Evolutionary conservation across 2,329 filamentous ascomycete genomes (phyloP), one percentile per base, ranked within the genome.

Genomic region (Claviceps purpurea): DNA sequence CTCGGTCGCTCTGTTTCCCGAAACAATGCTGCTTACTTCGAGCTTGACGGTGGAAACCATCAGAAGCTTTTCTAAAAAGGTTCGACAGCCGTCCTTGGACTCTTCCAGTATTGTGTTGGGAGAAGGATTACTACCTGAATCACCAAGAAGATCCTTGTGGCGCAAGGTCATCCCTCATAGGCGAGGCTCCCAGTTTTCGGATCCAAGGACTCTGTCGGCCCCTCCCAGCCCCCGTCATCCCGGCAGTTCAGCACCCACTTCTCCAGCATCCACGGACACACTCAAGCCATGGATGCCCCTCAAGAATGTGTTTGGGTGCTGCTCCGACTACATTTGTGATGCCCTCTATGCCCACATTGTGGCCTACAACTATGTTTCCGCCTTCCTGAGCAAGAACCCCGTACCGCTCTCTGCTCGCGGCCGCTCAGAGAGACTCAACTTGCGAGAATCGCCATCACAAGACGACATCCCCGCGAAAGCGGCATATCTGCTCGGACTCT

Each of bases 311-410:
- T 81, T 82, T 59, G 71, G 73, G 0, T 58, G 63, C 2, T 77
- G 72, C 22, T 73, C 74, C 2, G 74, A 78, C 55, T 74, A 76
- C 57, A 70, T 80, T 5, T 79, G 77, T 58, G 76, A 81, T 50
- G 75, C 77, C 0, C 63, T 82, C 5, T 81, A 81, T 58, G 78
- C 78, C 0, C 77, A 82, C 58, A 67, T 81, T 8, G 64, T 81
- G 4, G 77, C 75, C 0, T 80, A 77, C 62, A 81, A 80, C 62
- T 81, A 81, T 64, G 66, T 81, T 48, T 65, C 63, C 8, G 60
- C 60, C n/a, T 60, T 68, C 40, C 59, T 65, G 26, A 59, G 60
- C 37, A 56, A 59, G 53, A 54, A 52, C 49, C 56, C 63, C 7
- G 47, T 58, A 7, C 51, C 58, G 11, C 22, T 56, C 1, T 30